Percentiles rank a stretch among this genome's conserved stretches.
phyloP scores from a whole-genome alignment of 768 basidiomycete species.

The Podaxis sp. region DNA sequence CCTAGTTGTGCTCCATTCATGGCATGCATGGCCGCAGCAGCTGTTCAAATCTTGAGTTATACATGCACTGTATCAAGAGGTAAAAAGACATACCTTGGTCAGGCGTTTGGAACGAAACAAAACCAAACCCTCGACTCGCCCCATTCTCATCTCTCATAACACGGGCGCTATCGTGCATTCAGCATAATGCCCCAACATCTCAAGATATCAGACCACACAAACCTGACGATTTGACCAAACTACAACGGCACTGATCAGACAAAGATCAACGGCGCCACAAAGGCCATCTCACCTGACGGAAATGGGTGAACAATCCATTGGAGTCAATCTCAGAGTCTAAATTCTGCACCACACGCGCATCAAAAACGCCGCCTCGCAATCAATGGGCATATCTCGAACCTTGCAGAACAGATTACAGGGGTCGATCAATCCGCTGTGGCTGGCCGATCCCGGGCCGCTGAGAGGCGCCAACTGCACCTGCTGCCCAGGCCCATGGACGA shows the following conservation, averaged over 20 bases:
- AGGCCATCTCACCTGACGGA: slow-evolving; percentile 57
- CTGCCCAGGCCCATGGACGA: slow-evolving; percentile 86
- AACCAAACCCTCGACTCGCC: slow-evolving; percentile 85
- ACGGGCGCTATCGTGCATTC: slow-evolving; percentile 56
- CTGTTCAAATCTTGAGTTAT: slow-evolving; percentile 30
- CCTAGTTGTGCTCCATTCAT: slow-evolving; percentile 80
- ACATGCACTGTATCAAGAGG: not conserved
- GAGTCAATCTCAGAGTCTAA: slow-evolving; percentile 83
- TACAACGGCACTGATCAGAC: slow-evolving; percentile 25
- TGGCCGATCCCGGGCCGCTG: slow-evolving; percentile 69
- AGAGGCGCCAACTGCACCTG: slow-evolving; percentile 82
- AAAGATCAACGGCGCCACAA: slow-evolving; percentile 8
- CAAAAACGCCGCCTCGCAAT: not conserved
- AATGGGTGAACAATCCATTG: slow-evolving; percentile 77
- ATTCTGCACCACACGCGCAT: slow-evolving; percentile 46
- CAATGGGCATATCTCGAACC: slow-evolving; percentile 32
- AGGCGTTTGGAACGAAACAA: slow-evolving; percentile 82
- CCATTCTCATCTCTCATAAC: slow-evolving; percentile 87
- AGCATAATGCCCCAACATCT: not conserved
- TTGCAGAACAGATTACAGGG: slow-evolving; percentile 91
- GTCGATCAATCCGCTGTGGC: slow-evolving; percentile 85
- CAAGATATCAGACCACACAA: not conserved
- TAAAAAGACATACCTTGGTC: slow-evolving; percentile 56
- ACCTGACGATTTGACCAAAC: slow-evolving; percentile 92
- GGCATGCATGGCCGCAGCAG: slow-evolving; percentile 63